Conservation (phyloP, 345 rosid genomes). For the Theobroma cacao region DNA sequence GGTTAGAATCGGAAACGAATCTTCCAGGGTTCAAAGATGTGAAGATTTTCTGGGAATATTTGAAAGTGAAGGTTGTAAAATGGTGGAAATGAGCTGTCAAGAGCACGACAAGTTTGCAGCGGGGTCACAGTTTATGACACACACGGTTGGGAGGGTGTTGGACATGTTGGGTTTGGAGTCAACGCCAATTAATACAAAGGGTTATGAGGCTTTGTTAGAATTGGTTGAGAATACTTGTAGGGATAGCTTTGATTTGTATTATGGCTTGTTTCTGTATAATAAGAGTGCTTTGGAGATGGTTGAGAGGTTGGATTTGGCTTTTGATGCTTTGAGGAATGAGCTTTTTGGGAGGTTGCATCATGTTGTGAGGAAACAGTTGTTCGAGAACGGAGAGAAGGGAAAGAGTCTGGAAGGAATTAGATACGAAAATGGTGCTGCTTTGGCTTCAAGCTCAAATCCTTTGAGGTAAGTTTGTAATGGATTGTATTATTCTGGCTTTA, state of each 20-base stretch:
- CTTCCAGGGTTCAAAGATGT: constrained; percentile 34
- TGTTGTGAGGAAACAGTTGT: constrained; percentile 44
- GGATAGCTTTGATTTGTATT: constrained; percentile 81
- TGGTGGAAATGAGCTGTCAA: constrained; percentile 60
- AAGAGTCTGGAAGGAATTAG: neutral
- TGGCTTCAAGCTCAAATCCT: neutral
- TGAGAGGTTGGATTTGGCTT: constrained; percentile 65
- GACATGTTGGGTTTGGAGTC: constrained; percentile 46
- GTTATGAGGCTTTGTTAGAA: constrained; percentile 47
- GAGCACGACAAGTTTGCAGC: constrained; percentile 57
- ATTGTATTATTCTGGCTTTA: no score
- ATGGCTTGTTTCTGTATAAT: constrained; percentile 72
- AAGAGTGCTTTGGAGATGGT: constrained; percentile 58
- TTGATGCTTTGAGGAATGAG: constrained; percentile 52
- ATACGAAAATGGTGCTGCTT: constrained; percentile 8
- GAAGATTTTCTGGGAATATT: constrained; percentile 39
- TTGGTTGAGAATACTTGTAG: constrained; percentile 47
- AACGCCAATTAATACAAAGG: constrained; percentile 55
- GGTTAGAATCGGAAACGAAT: constrained; percentile 51
- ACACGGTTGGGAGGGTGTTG: constrained; percentile 54
- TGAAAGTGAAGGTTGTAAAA: constrained; percentile 39
- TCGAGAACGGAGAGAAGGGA: constrained; percentile 9
- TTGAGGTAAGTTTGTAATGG: constrained; percentile 16
- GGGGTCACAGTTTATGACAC: constrained; percentile 51
- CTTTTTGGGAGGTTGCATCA: constrained; percentile 56